phyloP scores from a whole-genome alignment of 331 rosid genomes.

The Malus hybrid region DNA sequence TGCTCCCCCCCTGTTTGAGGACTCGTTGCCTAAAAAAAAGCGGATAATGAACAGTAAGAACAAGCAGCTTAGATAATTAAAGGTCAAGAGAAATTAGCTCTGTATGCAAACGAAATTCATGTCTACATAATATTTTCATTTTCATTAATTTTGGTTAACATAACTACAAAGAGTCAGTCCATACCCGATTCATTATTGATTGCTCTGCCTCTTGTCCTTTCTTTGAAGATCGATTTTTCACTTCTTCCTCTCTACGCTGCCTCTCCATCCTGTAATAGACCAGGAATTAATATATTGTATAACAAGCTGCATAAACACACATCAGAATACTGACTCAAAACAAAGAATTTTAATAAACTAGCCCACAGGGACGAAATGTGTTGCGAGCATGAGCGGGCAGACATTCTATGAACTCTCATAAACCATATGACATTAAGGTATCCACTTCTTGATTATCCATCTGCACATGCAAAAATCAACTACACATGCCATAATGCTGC shows the following conservation, averaged over 20 bases:
- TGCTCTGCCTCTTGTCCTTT: slow-evolving; percentile 86
- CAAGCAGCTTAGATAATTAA: background rate
- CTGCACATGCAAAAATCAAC: background rate
- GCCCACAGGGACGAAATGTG: background rate
- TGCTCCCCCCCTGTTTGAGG: slow-evolving; percentile 63
- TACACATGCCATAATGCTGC: background rate
- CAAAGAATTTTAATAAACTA: background rate
- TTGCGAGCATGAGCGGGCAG: background rate
- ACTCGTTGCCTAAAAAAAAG: slow-evolving; percentile 60
- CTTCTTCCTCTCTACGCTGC: slow-evolving; percentile 92
- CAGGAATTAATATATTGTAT: slow-evolving; percentile 6
- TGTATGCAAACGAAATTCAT: background rate
- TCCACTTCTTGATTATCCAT: background rate
- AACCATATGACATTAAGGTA: background rate
- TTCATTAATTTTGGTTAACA: background rate
- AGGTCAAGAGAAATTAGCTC: background rate
- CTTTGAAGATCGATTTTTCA: slow-evolving; percentile 59
- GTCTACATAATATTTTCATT: background rate
- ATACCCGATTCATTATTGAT: slow-evolving; percentile 66
- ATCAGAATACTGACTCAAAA: background rate
- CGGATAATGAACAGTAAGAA: slow-evolving; percentile 7
- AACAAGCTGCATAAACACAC: background rate
- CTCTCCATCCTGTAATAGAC: slow-evolving; percentile 75
- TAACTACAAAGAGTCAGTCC: slow-evolving; percentile 1
- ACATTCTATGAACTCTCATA: background rate